Evolutionary conservation across 192 early-diverging fungal species (phyloP).

Genomic region (Gigaspora rosea): DNA sequence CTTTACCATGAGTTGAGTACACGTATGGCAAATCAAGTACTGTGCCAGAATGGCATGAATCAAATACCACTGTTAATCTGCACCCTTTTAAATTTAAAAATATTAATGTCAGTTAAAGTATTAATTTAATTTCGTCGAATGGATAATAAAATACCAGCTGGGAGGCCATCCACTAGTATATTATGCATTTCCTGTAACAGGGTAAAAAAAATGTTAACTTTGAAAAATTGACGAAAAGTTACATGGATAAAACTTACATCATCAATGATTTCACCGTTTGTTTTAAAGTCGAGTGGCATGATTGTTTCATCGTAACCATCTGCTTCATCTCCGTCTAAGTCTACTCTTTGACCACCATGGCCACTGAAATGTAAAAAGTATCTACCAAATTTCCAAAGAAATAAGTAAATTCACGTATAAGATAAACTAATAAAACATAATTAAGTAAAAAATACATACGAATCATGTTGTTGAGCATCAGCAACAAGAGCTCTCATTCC

Average conservation of each 20-base stretch:
- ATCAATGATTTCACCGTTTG: slow-evolving; percentile 68
- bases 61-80: slow-evolving; percentile 79
- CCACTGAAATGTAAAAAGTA: slow-evolving; percentile 85
- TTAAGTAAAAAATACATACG: slow-evolving; percentile 40
- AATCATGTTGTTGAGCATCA: slow-evolving; percentile 74
- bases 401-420: background rate
- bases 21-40: slow-evolving; percentile 78
- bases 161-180: slow-evolving; percentile 69
- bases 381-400: slow-evolving; percentile 29
- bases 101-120: background rate
- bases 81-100: slow-evolving; percentile 44
- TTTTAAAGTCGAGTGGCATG: slow-evolving; percentile 60
- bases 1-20: slow-evolving; percentile 66
- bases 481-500: slow-evolving; percentile 75
- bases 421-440: background rate
- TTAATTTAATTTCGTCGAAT: background rate
- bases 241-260: slow-evolving; percentile 44
- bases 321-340: slow-evolving; percentile 70
- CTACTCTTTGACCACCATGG: slow-evolving; percentile 65
- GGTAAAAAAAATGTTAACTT: background rate
- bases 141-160: slow-evolving; percentile 27
- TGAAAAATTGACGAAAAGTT: background rate
- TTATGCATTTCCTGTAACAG: slow-evolving; percentile 58
- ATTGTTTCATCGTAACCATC: slow-evolving; percentile 80
- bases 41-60: slow-evolving; percentile 84